phyloP scores from a whole-genome alignment of 2,329 filamentous ascomycete genomes.

The Magnaporthiopsis rhizophila region DNA sequence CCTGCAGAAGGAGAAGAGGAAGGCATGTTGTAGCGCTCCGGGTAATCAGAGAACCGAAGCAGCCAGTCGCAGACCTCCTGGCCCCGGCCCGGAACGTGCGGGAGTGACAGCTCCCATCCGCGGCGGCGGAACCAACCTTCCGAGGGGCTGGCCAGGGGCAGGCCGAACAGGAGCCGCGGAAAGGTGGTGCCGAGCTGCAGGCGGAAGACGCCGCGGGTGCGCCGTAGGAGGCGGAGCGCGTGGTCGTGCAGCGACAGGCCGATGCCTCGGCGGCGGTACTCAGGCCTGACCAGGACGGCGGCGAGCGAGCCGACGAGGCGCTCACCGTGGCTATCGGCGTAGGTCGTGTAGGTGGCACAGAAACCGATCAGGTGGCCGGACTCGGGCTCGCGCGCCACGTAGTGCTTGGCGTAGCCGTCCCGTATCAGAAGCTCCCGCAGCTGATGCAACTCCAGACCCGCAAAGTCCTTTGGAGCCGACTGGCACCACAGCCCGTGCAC shows the following conservation, averaged over 20 bases:
- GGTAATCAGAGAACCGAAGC: conserved; percentile 42
- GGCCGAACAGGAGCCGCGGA: conserved; percentile 48
- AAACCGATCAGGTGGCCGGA: conserved; percentile 42
- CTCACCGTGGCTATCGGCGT: conserved; percentile 43
- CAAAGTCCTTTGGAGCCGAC: conserved; percentile 32
- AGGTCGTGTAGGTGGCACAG: conserved; percentile 53
- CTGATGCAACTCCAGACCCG: conserved; percentile 32
- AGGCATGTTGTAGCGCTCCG: conserved; percentile 26
- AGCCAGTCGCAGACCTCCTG: conserved; percentile 46
- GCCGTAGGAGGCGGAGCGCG: conserved; percentile 39
- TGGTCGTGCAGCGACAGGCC: conserved; percentile 45
- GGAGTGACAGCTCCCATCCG: conserved; percentile 37
- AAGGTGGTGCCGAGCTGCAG: conserved; percentile 52
- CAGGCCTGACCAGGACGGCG: conserved; percentile 41
- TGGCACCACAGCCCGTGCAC: conserved; percentile 39
- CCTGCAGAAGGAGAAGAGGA: conserved; percentile 11
- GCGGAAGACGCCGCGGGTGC: conserved; percentile 42
- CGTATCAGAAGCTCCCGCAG: conserved; percentile 41
- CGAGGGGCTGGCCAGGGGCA: conserved; percentile 33
- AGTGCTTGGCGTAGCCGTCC: conserved; percentile 49
- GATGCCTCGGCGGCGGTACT: conserved; percentile 40
- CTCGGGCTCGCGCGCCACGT: conserved; percentile 41
- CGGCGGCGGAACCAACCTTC: conserved; percentile 46
- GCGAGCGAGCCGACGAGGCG: conserved; percentile 48
- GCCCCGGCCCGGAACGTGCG: conserved; percentile 32